Evolutionary conservation across 768 basidiomycete species (phyloP).

Genomic region (Trametes elegans): DNA sequence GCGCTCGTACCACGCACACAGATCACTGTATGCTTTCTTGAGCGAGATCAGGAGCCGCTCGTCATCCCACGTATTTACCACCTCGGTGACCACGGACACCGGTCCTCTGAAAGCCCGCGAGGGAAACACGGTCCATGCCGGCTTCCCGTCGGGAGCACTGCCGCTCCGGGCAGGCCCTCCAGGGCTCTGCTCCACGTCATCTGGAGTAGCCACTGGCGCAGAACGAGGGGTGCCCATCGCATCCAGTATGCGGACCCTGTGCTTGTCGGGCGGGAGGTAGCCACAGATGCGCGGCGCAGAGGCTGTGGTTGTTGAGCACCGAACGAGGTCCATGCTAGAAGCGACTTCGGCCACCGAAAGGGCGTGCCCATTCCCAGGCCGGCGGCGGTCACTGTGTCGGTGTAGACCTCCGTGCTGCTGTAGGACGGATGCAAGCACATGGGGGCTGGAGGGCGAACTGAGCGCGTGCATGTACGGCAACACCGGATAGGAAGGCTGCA

Average conservation of each 20-base stretch:
- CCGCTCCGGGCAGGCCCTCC: neutral
- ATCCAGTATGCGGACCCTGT: neutral
- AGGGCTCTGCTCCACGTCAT: neutral
- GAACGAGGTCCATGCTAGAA: neutral
- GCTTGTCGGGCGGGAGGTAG: neutral
- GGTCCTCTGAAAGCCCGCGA: slow-evolving; percentile 6
- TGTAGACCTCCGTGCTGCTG: slow-evolving; percentile 1
- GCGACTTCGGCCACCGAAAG: neutral
- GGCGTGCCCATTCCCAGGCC: slow-evolving; percentile 1
- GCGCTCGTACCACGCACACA: slow-evolving; percentile 5
- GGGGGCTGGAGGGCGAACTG: neutral
- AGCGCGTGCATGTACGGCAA: neutral
- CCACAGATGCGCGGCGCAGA: neutral
- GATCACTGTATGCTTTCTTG: slow-evolving; percentile 2
- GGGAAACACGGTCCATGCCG: neutral
- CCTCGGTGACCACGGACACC: neutral
- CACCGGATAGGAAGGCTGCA: neutral
- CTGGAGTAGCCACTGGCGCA: neutral
- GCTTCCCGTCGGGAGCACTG: neutral
- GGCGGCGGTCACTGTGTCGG: neutral
- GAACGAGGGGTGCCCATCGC: neutral
- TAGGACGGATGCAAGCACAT: neutral
- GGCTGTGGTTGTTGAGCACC: neutral
- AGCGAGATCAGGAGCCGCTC: slow-evolving; percentile 8
- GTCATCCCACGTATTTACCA: slow-evolving; percentile 12